Evolutionary conservation across 208 protist genomes (phyloP).

Genomic region (Wallacemonas sp.): DNA sequence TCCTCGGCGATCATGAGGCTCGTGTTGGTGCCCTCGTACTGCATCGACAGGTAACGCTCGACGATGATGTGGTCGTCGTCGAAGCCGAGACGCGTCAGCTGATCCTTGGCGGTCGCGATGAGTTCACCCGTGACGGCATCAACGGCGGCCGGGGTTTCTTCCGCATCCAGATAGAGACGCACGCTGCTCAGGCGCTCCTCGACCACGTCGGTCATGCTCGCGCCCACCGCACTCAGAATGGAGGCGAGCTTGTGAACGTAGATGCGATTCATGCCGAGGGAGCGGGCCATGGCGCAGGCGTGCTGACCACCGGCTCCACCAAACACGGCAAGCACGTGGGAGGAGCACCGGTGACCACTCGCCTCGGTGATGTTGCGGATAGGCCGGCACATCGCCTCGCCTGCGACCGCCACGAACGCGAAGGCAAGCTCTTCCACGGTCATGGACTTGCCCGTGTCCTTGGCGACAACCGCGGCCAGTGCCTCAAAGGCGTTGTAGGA

Average conservation of each 20-base stretch:
- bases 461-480: conserved; percentile 62
- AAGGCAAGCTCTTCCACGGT: conserved; percentile 86
- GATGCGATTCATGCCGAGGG: conserved; percentile 78
- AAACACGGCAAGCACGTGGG: conserved; percentile 92
- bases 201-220: conserved; percentile 93
- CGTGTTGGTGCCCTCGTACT: conserved; percentile 93
- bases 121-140: conserved; percentile 37
- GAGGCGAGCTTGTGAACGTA: conserved; percentile 79
- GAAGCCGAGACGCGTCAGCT: conserved; percentile 49
- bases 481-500: conserved; percentile 56
- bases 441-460: conserved; percentile 34
- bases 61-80: conserved; percentile 40
- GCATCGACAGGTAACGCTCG: conserved; percentile 84
- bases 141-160: conserved; percentile 30
- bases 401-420: conserved; percentile 94
- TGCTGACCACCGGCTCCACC: conserved; percentile 95
- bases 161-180: conserved; percentile 24
- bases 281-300: conserved; percentile 92
- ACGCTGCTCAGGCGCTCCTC: conserved; percentile 83
- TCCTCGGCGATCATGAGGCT: conserved; percentile 85
- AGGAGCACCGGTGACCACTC: conserved; percentile 80
- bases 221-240: conserved; percentile 92
- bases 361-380: conserved; percentile 94
- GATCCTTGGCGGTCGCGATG: conserved; percentile 14
- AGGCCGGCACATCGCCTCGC: conserved; percentile 96